Evolutionary conservation across 805 yeast genomes (phyloP).

Genomic region (Saturnispora kantuleensis): DNA sequence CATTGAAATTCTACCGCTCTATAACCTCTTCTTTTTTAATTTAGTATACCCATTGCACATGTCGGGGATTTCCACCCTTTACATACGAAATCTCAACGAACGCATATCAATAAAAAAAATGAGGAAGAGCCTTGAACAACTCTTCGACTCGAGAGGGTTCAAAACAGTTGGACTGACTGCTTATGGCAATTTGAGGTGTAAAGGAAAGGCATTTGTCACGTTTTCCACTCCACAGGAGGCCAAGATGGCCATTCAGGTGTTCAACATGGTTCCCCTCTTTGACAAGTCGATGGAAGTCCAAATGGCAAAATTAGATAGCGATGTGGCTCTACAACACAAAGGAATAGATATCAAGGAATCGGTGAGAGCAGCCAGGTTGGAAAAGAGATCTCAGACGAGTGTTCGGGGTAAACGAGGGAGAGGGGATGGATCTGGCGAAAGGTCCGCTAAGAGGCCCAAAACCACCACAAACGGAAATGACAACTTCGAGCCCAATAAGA

Average conservation of each 20-base stretch:
- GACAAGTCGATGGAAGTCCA: conserved; percentile 40
- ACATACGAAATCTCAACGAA: conserved; percentile 66
- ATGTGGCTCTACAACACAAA: conserved; percentile 18
- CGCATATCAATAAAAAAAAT: conserved; percentile 46
- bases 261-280: conserved; percentile 34
- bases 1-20: background rate
- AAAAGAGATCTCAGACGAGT: conserved; percentile 16
- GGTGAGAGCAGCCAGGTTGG: conserved; percentile 12
- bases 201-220: conserved; percentile 79
- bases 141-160: conserved; percentile 43
- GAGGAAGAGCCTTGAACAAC: conserved; percentile 30
- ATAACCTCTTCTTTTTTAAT: no score
- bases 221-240: conserved; percentile 37
- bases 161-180: conserved; percentile 37
- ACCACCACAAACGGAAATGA: background rate
- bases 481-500: conserved; percentile 49
- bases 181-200: conserved; percentile 50
- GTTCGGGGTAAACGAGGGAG: conserved; percentile 10
- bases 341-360: conserved; percentile 18
- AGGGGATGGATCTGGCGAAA: conserved; percentile 13
- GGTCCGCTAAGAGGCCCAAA: background rate
- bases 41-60: background rate
- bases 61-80: conserved; percentile 19
- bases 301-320: conserved; percentile 37
- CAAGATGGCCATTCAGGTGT: conserved; percentile 31